Conservation (phyloP, 371 early-diverging fungal genomes). For the Funneliformis caledonium region DNA sequence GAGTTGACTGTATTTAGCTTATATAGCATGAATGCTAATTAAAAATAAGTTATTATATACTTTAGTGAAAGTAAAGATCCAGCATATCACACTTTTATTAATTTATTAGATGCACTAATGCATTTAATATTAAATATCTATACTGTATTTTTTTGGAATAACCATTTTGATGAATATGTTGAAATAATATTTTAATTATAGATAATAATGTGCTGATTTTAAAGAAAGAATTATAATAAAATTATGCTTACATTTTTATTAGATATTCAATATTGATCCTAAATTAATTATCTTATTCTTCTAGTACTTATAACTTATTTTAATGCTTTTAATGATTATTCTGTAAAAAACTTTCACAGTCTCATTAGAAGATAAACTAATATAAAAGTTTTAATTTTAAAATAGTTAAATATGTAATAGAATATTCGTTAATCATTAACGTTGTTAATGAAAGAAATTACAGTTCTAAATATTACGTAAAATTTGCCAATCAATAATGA, state of each 20-base stretch:
- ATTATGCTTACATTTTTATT: slow-evolving; percentile 17
- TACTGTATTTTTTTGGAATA: neutral
- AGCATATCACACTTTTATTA: neutral
- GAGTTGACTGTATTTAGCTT: no score
- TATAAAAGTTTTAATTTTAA: no score
- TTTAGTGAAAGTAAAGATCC: neutral
- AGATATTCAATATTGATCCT: slow-evolving; percentile 2
- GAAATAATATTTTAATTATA: slow-evolving; percentile 2
- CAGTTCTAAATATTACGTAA: no score
- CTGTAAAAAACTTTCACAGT: slow-evolving; percentile 5
- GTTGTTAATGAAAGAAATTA: no score
- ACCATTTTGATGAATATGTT: no score
- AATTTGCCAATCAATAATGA: no score
- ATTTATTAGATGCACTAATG: slow-evolving; percentile 15
- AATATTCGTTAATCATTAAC: neutral
- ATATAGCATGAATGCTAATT: neutral
- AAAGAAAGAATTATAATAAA: slow-evolving; percentile 15
- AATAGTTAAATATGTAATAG: slow-evolving; percentile 4
- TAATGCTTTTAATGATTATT: slow-evolving; percentile 12
- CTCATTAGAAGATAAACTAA: neutral
- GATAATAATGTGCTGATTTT: neutral
- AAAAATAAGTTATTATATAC: neutral
- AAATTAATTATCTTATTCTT: neutral
- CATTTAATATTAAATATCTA: slow-evolving; percentile 7
- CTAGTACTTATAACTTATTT: neutral